Evolutionary conservation across 139 green algal genomes (phyloP).

Genomic region (Closterium sp.): DNA sequence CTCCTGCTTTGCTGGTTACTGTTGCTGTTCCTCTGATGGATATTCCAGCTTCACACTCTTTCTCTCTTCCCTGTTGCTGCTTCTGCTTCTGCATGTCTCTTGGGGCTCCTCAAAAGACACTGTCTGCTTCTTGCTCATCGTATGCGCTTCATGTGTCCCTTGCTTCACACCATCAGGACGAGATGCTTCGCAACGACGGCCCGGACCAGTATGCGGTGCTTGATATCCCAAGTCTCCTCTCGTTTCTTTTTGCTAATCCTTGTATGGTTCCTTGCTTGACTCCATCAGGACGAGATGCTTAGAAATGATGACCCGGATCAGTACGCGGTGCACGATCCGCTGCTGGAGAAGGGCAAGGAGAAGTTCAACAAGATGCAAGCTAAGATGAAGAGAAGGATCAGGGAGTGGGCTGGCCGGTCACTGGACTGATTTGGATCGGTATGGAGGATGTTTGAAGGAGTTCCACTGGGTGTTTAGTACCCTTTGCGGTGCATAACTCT

Average conservation of each 20-base stretch:
- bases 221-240: background rate
- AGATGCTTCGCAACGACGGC: constrained; percentile 51
- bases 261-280: too few species aligned
- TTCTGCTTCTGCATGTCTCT: too few species aligned
- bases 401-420: constrained; percentile 21
- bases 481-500: constrained; percentile 78
- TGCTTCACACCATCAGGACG: constrained; percentile 38
- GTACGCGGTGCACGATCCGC: constrained; percentile 77
- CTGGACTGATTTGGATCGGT: background rate
- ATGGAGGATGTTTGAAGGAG: background rate
- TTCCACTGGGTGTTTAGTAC: constrained; percentile 64
- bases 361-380: constrained; percentile 70
- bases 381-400: constrained; percentile 3
- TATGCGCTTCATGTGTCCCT: background rate
- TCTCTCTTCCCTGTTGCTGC: background rate
- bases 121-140: background rate
- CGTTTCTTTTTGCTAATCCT: too few species aligned
- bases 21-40: too few species aligned
- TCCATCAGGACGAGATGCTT: constrained; percentile 60
- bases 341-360: constrained; percentile 70
- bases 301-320: constrained; percentile 71
- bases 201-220: constrained; percentile 63
- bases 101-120: too few species aligned
- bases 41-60: background rate
- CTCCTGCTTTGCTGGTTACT: too few species aligned